Evolutionary conservation across 2,329 filamentous ascomycete species (phyloP), one percentile per base, ranked within the genome.

Genomic region (Cercospora sp.): DNA sequence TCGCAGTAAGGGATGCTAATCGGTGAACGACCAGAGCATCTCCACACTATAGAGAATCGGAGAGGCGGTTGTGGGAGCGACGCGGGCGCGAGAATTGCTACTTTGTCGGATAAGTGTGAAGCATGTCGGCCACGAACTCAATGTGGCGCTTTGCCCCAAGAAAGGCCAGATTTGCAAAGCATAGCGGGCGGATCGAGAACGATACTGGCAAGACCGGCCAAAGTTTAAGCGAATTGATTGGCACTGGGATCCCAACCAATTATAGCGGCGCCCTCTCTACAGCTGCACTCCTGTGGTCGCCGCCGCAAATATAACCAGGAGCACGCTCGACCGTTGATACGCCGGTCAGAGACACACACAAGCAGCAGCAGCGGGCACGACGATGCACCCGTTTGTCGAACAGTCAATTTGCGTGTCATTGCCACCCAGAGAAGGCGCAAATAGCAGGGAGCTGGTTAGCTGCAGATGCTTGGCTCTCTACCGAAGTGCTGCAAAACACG

Each of bases 81-180:
- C 45, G 57, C 59, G 57, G 55, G 63, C 58, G 66, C 66, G 62
- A 63, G 66, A 68, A 68, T 42, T 59, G 58, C 65, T 68, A 62
- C 61, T 61, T 55, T 63, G 63, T 55, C 62, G 62, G 62, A 65
- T 62, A 59, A 68, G 66, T 65, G 58, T 63, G 57, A 68, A 68
- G 66, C 66, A 68, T 68, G 62, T 68, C 62, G 59, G 63, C 23
- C 33, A 62, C 63, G 48, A 68, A 65, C 36, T 65, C 59, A 53
- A 63, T 59, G 59, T 31, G 62, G 62, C 66, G 62, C n/a, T 40
- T 64, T 64, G 62, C 26, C 55, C 62, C 51, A 36, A 62, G 59
- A 57, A 58, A 59, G 63, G 66, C 53, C 62, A 65, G 64, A 65
- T 65, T 18, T 60, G 42, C 57, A 58, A 28, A 42, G 33, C 18